Conservation (phyloP, 441 rosid genomes). For the Bocquillonia castaneifolia region DNA sequence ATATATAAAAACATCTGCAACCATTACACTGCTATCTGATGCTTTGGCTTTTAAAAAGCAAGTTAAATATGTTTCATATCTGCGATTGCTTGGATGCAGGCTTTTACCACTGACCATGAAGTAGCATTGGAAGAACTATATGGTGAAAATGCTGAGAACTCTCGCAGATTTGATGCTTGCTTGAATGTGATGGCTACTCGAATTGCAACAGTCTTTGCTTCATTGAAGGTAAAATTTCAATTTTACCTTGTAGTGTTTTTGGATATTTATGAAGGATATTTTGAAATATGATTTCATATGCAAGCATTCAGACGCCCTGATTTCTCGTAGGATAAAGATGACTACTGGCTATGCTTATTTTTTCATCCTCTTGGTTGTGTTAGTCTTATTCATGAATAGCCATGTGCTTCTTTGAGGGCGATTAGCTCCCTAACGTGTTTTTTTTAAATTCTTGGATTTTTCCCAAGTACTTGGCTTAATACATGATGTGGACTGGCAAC, state of each 20-base stretch:
- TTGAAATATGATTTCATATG: not conserved
- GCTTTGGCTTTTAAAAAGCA: not conserved
- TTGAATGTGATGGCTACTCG: constrained; percentile 89
- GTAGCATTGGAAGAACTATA: constrained; percentile 80
- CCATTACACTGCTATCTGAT: not conserved
- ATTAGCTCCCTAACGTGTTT: not conserved
- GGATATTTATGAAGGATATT: constrained; percentile 10
- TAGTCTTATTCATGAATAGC: not conserved
- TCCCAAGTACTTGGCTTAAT: not conserved
- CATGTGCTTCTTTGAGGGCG: not conserved
- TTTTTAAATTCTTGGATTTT: not conserved
- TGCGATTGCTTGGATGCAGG: constrained; percentile 40
- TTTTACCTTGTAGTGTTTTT: constrained; percentile 18
- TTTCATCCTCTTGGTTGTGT: not conserved
- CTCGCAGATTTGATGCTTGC: constrained; percentile 67
- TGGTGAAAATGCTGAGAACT: constrained; percentile 58
- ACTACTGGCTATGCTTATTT: not conserved
- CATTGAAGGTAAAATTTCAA: constrained; percentile 60
- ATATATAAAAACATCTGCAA: not conserved
- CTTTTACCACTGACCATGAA: constrained; percentile 82
- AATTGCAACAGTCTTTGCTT: constrained; percentile 95
- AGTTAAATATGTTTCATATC: constrained; percentile 11
- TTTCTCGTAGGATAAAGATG: too few species aligned
- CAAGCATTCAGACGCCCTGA: too few species aligned
- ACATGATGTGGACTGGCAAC: not conserved